A percentile compares a stretch with the other conserved stretches of the same genome.
Conservation (phyloP, 1,284 basidiomycete genomes). For the Exobasidium rhododendri region DNA sequence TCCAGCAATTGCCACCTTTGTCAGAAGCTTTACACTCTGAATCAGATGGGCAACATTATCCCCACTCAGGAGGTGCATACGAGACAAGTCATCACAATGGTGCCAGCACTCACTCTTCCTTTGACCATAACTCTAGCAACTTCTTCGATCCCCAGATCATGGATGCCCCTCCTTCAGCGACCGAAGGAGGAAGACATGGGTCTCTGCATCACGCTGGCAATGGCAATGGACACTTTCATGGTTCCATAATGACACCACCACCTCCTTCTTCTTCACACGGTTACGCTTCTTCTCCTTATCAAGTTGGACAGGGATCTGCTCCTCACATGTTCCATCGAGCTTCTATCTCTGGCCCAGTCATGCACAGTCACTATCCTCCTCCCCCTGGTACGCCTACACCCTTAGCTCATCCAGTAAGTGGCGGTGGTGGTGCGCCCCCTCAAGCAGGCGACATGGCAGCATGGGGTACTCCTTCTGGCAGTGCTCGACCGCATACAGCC, state of each 20-base stretch:
- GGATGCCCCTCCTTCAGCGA: slow-evolving; percentile 7
- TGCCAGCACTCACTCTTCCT: not conserved
- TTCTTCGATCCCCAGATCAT: slow-evolving; percentile 14
- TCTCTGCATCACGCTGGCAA: not conserved
- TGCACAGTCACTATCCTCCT: slow-evolving; percentile 22
- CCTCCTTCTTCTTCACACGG: slow-evolving; percentile 11
- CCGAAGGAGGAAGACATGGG: not conserved
- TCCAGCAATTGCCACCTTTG: slow-evolving; percentile 15
- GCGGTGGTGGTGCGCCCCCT: slow-evolving; percentile 24
- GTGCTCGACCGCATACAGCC: slow-evolving; percentile 44
- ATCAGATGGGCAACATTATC: slow-evolving; percentile 7
- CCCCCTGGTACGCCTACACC: slow-evolving; percentile 4
- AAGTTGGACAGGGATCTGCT: slow-evolving; percentile 4
- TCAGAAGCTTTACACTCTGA: slow-evolving; percentile 13
- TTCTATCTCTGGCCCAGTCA: slow-evolving; percentile 38
- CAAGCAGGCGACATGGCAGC: slow-evolving; percentile 34
- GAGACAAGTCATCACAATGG: slow-evolving; percentile 7
- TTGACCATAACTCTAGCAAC: not conserved
- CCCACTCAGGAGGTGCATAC: not conserved
- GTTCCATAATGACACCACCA: slow-evolving; percentile 14
- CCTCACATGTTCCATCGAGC: slow-evolving; percentile 26
- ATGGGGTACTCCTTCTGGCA: slow-evolving; percentile 38
- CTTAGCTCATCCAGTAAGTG: slow-evolving; percentile 20
- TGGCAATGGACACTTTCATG: not conserved
- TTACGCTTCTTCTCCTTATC: slow-evolving; percentile 7